A percentile compares a stretch with the other conserved stretches of the same genome.
These are phyloP conservation scores for Tricholoma bakamatsutake DNA, from an alignment of 768 basidiomycete genomes.

Conservation along the genomic window DNA sequence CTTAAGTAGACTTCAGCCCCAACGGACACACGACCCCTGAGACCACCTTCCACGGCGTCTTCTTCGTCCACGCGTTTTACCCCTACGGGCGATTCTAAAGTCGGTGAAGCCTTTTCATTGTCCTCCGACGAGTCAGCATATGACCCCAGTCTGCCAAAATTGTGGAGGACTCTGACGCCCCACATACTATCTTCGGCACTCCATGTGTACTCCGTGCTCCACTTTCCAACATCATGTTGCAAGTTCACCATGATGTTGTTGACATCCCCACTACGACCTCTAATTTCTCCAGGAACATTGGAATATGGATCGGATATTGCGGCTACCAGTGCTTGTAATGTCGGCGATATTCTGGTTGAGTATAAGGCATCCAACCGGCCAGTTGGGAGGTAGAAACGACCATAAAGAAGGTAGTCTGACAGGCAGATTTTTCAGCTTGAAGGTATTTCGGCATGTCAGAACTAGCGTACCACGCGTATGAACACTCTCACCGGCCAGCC, in stretches of 20 bases:
- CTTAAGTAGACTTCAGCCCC: conserved; percentile 95
- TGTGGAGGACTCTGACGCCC: conserved; percentile 83
- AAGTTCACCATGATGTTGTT: conserved; percentile 79
- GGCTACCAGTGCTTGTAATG: conserved; percentile 76
- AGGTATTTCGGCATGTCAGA: conserved; percentile 8
- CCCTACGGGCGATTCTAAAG: conserved; percentile 22
- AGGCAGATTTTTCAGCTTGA: conserved; percentile 6
- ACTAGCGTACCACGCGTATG: conserved; percentile 60
- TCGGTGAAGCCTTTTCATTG: conserved; percentile 20
- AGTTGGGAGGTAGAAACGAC: conserved; percentile 84
- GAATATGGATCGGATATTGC: conserved; percentile 80
- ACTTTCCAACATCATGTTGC: conserved; percentile 89
- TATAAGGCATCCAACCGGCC: conserved; percentile 87
- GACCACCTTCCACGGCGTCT: conserved; percentile 85
- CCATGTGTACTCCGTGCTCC: conserved; percentile 92
- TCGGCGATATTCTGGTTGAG: conserved; percentile 73
- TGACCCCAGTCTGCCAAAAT: conserved; percentile 72
- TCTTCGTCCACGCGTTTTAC: conserved; percentile 91
- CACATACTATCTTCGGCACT: conserved; percentile 94
- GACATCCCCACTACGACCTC: conserved; percentile 39
- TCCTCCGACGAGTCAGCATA: conserved; percentile 29
- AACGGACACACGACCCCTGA: conserved; percentile 85
- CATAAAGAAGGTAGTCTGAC: conserved; percentile 89
- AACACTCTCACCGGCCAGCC: conserved; percentile 73
- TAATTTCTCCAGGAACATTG: conserved; percentile 35